phyloP scores from a whole-genome alignment of 352 stramenopile genomes.

The Plasmopara muralis region DNA sequence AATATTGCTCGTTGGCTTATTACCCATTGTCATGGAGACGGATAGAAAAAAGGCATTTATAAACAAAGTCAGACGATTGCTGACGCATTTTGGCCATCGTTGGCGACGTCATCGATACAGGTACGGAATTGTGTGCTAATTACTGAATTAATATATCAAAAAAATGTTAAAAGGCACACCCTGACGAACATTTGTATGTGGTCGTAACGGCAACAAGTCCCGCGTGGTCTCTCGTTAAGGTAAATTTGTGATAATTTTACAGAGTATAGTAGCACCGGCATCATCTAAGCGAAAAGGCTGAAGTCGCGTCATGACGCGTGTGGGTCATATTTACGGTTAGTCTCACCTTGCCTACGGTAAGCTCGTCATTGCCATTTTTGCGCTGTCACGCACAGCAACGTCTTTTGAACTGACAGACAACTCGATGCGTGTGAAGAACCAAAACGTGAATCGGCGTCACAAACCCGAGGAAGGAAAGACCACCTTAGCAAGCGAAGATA shows the following conservation, averaged over 20 bases:
- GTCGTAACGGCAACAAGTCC: too few species aligned
- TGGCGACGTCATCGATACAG: not conserved
- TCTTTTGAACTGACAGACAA: slow-evolving; percentile 12
- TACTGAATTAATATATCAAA: too few species aligned
- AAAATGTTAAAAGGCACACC: too few species aligned
- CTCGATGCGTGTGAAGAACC: slow-evolving; percentile 73
- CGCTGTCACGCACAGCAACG: slow-evolving; percentile 10
- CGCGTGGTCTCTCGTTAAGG: too few species aligned
- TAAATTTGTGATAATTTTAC: too few species aligned
- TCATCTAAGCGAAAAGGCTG: not conserved
- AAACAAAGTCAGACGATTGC: too few species aligned
- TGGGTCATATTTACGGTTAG: slow-evolving; percentile 20
- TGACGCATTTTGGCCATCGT: too few species aligned
- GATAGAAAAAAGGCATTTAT: too few species aligned
- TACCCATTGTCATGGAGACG: too few species aligned
- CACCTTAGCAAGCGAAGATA: slow-evolving; percentile 16
- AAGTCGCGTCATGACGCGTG: slow-evolving; percentile 18
- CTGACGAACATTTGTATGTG: too few species aligned
- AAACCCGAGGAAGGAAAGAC: slow-evolving; percentile 62
- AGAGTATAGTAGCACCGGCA: too few species aligned
- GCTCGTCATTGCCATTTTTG: slow-evolving; percentile 25
- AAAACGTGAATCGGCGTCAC: slow-evolving; percentile 53
- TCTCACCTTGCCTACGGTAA: slow-evolving; percentile 7
- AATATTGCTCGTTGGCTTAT: too few species aligned
- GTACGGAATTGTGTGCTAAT: not conserved